These are phyloP conservation scores for Triticum turgidum DNA, from an alignment of 176 grass and related monocot species.

Conservation along the genomic window DNA sequence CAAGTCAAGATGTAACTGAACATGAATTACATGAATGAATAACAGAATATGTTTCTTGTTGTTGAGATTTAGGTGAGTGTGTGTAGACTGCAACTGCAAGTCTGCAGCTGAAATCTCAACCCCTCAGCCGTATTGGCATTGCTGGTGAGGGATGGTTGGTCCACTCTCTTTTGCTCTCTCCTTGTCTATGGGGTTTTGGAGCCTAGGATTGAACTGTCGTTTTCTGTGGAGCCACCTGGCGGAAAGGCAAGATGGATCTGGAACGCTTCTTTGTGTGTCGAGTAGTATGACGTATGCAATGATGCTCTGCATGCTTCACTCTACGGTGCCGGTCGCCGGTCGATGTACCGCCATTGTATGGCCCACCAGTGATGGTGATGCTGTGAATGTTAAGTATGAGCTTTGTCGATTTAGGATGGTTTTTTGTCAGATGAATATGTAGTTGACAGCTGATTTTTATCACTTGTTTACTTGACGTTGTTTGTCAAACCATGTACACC, in stretches of 20 bases:
- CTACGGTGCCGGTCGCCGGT: not conserved
- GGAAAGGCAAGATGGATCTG: not conserved
- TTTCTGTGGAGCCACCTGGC: conserved; percentile 11
- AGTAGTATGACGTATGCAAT: not conserved
- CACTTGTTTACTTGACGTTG: not conserved
- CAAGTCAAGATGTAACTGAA: not conserved
- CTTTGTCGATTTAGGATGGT: not conserved
- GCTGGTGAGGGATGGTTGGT: not conserved
- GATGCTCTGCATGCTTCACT: not conserved
- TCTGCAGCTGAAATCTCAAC: not conserved
- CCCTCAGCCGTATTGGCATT: not conserved
- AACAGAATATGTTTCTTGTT: not conserved
- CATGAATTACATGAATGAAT: conserved; percentile 4
- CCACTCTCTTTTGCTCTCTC: not conserved
- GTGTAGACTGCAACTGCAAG: not conserved
- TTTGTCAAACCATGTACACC: not conserved
- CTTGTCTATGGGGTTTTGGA: not conserved
- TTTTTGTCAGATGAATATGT: not conserved
- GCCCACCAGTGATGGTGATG: not conserved
- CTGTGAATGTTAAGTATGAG: not conserved
- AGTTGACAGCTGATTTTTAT: not conserved
- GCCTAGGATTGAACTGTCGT: not conserved
- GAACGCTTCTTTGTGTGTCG: not conserved
- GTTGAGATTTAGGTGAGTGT: not conserved
- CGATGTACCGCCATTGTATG: not conserved